Evolutionary conservation across 805 yeast genomes (phyloP).

Genomic region (Yamadazyma sp.): DNA sequence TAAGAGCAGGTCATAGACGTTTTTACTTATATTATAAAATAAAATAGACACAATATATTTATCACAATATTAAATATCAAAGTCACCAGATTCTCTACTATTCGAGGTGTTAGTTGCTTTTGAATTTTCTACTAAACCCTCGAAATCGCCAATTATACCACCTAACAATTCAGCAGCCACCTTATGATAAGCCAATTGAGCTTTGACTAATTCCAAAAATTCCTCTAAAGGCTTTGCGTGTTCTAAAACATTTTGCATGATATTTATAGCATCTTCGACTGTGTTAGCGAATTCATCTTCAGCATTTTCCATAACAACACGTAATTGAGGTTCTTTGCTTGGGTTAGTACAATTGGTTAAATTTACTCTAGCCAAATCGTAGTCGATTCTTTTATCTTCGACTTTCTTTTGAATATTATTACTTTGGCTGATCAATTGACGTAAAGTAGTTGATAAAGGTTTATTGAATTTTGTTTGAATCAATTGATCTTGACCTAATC

Average conservation of each 20-base stretch:
- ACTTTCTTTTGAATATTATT: conserved; percentile 69
- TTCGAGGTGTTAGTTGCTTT: conserved; percentile 12
- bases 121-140: conserved; percentile 47
- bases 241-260: conserved; percentile 77
- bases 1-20: background rate
- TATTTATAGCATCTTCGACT: conserved; percentile 80
- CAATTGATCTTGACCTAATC: conserved; percentile 77
- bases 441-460: conserved; percentile 59
- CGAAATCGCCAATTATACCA: conserved; percentile 61
- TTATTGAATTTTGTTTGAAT: conserved; percentile 68
- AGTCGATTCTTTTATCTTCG: conserved; percentile 71
- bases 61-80: conserved; percentile 25
- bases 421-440: conserved; percentile 59
- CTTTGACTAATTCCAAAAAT: conserved; percentile 65
- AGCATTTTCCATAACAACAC: conserved; percentile 75
- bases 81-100: conserved; percentile 31
- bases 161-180: conserved; percentile 66
- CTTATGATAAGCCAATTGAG: conserved; percentile 80
- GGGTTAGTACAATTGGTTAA: conserved; percentile 41
- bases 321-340: conserved; percentile 63
- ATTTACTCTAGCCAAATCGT: conserved; percentile 68
- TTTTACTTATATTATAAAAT: background rate
- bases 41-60: conserved; percentile 1
- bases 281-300: conserved; percentile 90
- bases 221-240: conserved; percentile 66